Evolutionary conservation across 345 rosid species (phyloP), one percentile per base, ranked within the genome.

Genomic region (Cochlearia excelsa): DNA sequence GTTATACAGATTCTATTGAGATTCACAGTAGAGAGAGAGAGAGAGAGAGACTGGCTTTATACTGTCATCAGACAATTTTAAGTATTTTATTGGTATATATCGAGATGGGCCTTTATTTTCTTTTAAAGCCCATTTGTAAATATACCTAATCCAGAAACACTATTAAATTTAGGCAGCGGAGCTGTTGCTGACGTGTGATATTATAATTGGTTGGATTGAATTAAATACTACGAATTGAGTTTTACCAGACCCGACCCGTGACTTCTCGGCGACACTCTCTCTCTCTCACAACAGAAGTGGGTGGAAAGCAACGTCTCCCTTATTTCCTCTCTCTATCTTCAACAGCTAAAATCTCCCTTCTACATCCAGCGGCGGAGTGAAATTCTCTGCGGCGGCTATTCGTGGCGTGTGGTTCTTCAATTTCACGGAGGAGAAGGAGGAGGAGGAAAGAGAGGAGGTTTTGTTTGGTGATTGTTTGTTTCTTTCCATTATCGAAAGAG

Each of bases 221-320:
- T 31, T 11, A 9, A n/a, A n/a, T n/a, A n/a, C 6, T 2, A n/a
- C 10, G 55, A 54, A n/a, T 61, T 47, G 33, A 62, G 57, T 61
- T 26, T 2, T 27, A 61, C 68, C 30, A 30, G 74, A 70, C 65
- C 74, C 59, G 74, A 72, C 72, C 68, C 72, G n/a, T 51, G 74
- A 37, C 69, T 16, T 28, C 55, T 33, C 75, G 81, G 46, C 72
- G 63, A 48, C 68, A 26, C 59, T 53, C 61, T 47, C 35, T 46
- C 38, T 61, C 67, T 52, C 57, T 63, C 61, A 44, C 61, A 69
- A 35, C 48, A 31, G 73, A 62, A 77, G 82, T 75, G 29, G 75
- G 84, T 77, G 78, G 62, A 80, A 84, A 72, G 82, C 84, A 82
- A 76, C 60, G 65, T 38, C 59, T 48, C 67, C 31, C 61, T 65